Evolutionary conservation across 2,329 filamentous ascomycete species (phyloP).

Genomic region (Neofusicoccum kwambonambiense): DNA sequence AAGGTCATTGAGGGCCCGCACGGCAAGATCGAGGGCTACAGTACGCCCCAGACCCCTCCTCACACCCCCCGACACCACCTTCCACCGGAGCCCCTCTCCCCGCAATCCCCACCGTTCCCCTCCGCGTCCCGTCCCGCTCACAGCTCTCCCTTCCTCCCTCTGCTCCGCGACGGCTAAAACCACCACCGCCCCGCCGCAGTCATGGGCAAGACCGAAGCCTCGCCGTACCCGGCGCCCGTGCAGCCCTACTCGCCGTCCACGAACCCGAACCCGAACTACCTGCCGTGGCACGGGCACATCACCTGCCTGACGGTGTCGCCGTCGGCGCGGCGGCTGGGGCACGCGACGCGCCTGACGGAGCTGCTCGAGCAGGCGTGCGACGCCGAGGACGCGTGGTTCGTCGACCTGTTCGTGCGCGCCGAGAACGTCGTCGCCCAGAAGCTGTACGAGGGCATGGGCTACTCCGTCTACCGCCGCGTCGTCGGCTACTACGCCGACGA

Average conservation of each 20-base stretch:
- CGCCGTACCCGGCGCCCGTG: constrained; percentile 69
- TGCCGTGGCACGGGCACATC: constrained; percentile 99
- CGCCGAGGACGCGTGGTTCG: constrained; percentile 84
- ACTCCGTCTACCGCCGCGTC: constrained; percentile 85
- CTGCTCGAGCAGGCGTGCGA: constrained; percentile 81
- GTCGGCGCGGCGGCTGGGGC: constrained; percentile 77
- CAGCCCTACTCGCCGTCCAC: constrained; percentile 64
- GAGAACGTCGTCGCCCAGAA: constrained; percentile 85
- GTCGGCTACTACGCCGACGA: constrained; percentile 93
- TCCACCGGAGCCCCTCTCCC: not conserved
- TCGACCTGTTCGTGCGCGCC: constrained; percentile 88
- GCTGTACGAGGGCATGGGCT: constrained; percentile 86
- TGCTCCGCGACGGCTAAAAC: not conserved
- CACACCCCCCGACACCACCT: not conserved
- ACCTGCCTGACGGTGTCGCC: constrained; percentile 93
- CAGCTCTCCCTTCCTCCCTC: not conserved
- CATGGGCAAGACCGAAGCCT: constrained; percentile 92
- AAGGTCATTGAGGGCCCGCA: constrained; percentile 82
- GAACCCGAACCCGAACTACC: constrained; percentile 63
- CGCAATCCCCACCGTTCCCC: too few species aligned
- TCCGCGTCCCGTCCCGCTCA: not conserved
- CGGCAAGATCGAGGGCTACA: constrained; percentile 92
- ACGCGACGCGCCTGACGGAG: constrained; percentile 79
- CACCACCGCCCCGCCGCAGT: constrained; percentile 53
- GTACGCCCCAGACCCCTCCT: constrained; percentile 51